These are phyloP conservation scores for Elsinoe perseae DNA, from an alignment of 2,329 filamentous ascomycete species.

Conservation along the genomic window DNA sequence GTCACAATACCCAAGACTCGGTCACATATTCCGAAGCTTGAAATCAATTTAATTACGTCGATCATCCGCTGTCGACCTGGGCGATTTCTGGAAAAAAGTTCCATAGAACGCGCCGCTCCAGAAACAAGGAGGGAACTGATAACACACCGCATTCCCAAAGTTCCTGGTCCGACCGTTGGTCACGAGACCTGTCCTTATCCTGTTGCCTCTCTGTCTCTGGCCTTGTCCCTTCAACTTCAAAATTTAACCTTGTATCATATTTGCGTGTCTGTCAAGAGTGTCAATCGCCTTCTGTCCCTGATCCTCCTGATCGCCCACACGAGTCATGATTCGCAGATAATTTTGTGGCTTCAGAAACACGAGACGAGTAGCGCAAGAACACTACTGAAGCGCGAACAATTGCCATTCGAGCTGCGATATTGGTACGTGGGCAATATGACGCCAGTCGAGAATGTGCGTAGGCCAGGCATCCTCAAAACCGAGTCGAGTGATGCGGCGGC, in stretches of 20 bases:
- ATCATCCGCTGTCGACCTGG: constrained; percentile 13
- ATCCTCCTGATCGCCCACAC: neutral
- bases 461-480: constrained; percentile 14
- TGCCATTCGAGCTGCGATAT: neutral
- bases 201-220: neutral
- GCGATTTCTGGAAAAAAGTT: constrained; percentile 7
- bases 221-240: neutral
- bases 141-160: neutral
- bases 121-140: neutral
- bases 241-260: neutral
- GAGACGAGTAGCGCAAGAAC: neutral
- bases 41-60: constrained; percentile 7
- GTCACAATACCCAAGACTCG: neutral
- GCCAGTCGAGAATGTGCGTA: neutral
- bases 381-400: neutral
- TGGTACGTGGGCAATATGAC: neutral
- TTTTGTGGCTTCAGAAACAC: neutral
- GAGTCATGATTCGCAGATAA: constrained; percentile 6
- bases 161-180: neutral
- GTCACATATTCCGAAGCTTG: constrained; percentile 1
- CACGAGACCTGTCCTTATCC: constrained; percentile 11
- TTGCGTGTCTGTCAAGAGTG: neutral
- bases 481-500: constrained; percentile 6
- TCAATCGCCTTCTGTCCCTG: neutral
- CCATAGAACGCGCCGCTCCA: neutral